Conservation (phyloP, 768 basidiomycete species). For the Boletus insuetus region DNA sequence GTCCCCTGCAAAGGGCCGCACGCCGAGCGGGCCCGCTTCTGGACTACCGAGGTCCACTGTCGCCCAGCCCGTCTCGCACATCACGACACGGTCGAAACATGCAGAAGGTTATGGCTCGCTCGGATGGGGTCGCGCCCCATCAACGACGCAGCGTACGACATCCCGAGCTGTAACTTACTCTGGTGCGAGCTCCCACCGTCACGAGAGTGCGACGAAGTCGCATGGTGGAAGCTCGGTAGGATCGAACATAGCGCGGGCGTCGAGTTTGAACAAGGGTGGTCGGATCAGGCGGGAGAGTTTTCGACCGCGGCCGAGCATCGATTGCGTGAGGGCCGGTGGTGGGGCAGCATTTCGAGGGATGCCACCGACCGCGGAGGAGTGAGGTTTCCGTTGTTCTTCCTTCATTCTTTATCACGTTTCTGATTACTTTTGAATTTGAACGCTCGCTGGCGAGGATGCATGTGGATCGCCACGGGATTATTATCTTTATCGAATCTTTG, state of each 20-base stretch:
- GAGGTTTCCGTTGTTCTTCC: background rate
- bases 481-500: slow-evolving; percentile 26
- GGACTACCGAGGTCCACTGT: slow-evolving; percentile 8
- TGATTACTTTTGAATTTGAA: background rate
- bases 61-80: slow-evolving; percentile 6
- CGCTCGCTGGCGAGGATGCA: slow-evolving; percentile 22
- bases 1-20: slow-evolving; percentile 29
- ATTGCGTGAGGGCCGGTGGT: slow-evolving; percentile 31
- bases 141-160: slow-evolving; percentile 29
- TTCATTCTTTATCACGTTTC: slow-evolving; percentile 1
- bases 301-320: slow-evolving; percentile 74
- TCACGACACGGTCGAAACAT: slow-evolving; percentile 28
- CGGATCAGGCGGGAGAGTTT: slow-evolving; percentile 74
- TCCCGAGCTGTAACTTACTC: slow-evolving; percentile 20
- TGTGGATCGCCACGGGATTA: slow-evolving; percentile 3
- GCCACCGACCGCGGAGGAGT: slow-evolving; percentile 28
- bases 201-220: slow-evolving; percentile 11
- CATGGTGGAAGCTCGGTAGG: slow-evolving; percentile 10
- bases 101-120: slow-evolving; percentile 24
- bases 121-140: slow-evolving; percentile 37
- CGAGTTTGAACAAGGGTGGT: slow-evolving; percentile 42
- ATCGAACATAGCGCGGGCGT: slow-evolving; percentile 10
- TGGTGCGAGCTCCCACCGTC: slow-evolving; percentile 8
- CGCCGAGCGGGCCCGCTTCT: slow-evolving; percentile 22
- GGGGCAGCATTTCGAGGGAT: slow-evolving; percentile 20